Percentiles rank a stretch among this genome's conserved stretches.
phyloP scores from a whole-genome alignment of 169 alveolate species.

The Eimeria maxima region DNA sequence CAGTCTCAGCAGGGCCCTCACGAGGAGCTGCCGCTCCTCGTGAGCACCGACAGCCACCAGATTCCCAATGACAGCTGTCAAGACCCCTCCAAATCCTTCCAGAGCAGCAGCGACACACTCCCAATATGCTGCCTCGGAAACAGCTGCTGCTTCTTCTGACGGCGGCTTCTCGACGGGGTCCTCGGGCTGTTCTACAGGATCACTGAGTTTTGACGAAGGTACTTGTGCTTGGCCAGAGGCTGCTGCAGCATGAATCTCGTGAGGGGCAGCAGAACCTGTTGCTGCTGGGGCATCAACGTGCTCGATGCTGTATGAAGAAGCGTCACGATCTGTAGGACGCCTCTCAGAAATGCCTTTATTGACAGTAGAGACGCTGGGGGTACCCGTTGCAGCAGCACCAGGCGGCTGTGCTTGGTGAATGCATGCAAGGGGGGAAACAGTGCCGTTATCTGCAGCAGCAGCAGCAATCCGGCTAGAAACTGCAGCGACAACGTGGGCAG shows the following conservation, averaged over 20 bases:
- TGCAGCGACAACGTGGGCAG: slow-evolving; percentile 40
- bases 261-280: not conserved
- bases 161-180: not conserved
- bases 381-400: slow-evolving; percentile 25
- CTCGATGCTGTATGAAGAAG: not conserved
- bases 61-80: not conserved
- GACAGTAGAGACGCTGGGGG: not conserved
- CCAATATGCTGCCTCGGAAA: slow-evolving; percentile 16
- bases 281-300: not conserved
- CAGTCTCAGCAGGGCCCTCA: slow-evolving; percentile 23
- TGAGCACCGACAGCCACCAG: slow-evolving; percentile 34
- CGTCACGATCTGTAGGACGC: not conserved
- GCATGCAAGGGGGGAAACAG: not conserved
- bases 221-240: not conserved
- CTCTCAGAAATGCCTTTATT: not conserved
- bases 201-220: not conserved
- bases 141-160: not conserved
- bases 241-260: not conserved
- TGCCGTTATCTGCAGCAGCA: slow-evolving; percentile 14
- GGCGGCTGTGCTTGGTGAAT: not conserved
- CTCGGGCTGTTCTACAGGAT: not conserved
- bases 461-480: slow-evolving; percentile 56
- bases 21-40: slow-evolving; percentile 61
- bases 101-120: slow-evolving; percentile 41
- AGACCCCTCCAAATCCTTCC: slow-evolving; percentile 50